Conservation (phyloP, 2,329 filamentous ascomycete genomes). For the Coleophoma eucalyptorum region DNA sequence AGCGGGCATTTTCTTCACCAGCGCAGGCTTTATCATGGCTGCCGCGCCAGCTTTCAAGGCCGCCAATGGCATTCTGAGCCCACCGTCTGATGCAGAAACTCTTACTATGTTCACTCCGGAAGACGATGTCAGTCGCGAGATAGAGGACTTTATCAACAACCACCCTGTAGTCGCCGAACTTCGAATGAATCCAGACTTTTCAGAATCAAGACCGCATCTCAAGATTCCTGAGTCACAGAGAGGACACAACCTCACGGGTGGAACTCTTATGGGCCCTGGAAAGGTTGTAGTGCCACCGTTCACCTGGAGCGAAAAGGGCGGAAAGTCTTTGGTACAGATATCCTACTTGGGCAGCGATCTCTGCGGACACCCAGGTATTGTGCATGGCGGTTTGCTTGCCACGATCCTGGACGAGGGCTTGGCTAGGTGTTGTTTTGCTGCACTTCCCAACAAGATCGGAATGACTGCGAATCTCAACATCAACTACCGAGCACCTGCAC, state of each 20-base stretch:
- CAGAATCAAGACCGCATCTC: conserved; percentile 79
- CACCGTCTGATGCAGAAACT: conserved; percentile 69
- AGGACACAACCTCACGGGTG: conserved; percentile 74
- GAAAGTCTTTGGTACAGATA: conserved; percentile 67
- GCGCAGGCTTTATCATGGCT: conserved; percentile 53
- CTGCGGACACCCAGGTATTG: conserved; percentile 85
- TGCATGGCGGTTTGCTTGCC: conserved; percentile 89
- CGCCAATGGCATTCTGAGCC: conserved; percentile 44
- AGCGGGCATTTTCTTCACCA: conserved; percentile 42
- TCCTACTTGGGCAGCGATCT: conserved; percentile 75
- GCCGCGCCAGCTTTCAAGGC: conserved; percentile 46
- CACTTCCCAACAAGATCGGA: conserved; percentile 79
- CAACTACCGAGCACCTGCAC: conserved; percentile 79
- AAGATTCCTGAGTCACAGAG: conserved; percentile 74
- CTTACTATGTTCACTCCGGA: conserved; percentile 59
- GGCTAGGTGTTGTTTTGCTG: conserved; percentile 82
- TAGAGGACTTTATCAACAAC: conserved; percentile 70
- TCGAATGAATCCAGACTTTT: conserved; percentile 61
- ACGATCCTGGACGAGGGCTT: conserved; percentile 90
- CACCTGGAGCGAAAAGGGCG: conserved; percentile 68
- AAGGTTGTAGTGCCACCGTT: conserved; percentile 79
- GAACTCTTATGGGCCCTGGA: conserved; percentile 70
- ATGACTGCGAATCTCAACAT: conserved; percentile 82
- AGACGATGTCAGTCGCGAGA: conserved; percentile 47
- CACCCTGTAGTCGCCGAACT: conserved; percentile 73